Evolutionary conservation across 2,329 filamentous ascomycete genomes (phyloP).

Genomic region (Plenodomus tracheiphilus): DNA sequence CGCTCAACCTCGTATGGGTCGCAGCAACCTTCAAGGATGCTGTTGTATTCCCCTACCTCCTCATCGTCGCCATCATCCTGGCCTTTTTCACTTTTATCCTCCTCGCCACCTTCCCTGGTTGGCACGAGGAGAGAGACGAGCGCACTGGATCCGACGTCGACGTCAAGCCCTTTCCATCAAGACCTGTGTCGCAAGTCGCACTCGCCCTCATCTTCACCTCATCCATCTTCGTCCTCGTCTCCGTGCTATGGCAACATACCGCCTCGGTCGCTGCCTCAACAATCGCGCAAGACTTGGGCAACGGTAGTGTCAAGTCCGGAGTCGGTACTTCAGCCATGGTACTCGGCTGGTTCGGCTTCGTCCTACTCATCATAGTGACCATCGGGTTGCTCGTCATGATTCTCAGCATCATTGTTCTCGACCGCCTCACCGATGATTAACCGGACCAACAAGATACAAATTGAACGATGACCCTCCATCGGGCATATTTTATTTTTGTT

Average conservation of each 20-base stretch:
- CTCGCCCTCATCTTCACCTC: constrained; percentile 85
- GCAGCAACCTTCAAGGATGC: constrained; percentile 97
- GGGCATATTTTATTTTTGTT: constrained; percentile 5
- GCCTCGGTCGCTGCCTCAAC: constrained; percentile 93
- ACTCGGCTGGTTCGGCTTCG: constrained; percentile 96
- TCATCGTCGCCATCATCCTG: constrained; percentile 98
- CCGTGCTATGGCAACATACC: constrained; percentile 86
- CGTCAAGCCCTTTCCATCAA: constrained; percentile 90
- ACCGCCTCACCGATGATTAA: constrained; percentile 57
- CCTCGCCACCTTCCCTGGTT: constrained; percentile 94
- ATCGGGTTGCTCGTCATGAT: constrained; percentile 97
- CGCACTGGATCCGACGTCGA: constrained; percentile 78
- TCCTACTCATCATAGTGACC: constrained; percentile 89
- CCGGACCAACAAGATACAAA: not conserved
- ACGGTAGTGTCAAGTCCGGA: constrained; percentile 82
- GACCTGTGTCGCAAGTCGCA: constrained; percentile 89
- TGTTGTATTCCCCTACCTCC: constrained; percentile 95
- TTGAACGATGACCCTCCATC: not conserved
- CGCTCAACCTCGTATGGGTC: constrained; percentile 95
- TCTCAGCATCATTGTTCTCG: constrained; percentile 81
- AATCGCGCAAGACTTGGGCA: constrained; percentile 89
- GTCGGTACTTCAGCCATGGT: constrained; percentile 97
- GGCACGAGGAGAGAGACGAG: constrained; percentile 88
- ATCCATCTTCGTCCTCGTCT: constrained; percentile 67
- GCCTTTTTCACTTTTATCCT: constrained; percentile 95